Conservation (phyloP, 1,284 basidiomycete species). For the Flammula alnicola region DNA sequence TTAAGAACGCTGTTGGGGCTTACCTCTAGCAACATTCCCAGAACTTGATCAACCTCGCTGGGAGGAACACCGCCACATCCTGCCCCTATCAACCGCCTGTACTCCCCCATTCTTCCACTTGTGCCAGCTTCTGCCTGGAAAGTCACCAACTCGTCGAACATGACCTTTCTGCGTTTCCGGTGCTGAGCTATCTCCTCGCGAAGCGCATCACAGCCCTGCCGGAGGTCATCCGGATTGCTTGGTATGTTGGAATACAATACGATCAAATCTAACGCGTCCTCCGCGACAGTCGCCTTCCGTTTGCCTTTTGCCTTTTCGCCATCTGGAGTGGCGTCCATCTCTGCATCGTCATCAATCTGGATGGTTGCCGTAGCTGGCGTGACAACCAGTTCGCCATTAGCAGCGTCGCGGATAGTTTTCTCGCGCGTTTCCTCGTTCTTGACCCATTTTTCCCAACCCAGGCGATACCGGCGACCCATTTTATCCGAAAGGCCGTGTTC, state of each 20-base stretch:
- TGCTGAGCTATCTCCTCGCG: conserved; percentile 69
- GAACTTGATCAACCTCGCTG: conserved; percentile 83
- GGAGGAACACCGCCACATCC: conserved; percentile 89
- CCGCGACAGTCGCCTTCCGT: conserved; percentile 50
- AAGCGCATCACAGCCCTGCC: conserved; percentile 62
- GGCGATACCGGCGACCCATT: conserved; percentile 79
- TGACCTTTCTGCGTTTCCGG: conserved; percentile 67
- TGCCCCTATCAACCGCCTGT: conserved; percentile 83
- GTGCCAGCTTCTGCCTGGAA: conserved; percentile 91
- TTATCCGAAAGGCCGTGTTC: conserved; percentile 73
- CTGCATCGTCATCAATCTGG: conserved; percentile 43
- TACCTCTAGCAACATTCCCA: conserved; percentile 85
- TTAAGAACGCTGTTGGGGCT: too few species aligned
- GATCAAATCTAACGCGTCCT: conserved; percentile 68
- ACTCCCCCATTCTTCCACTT: conserved; percentile 85
- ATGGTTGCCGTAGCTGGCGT: conserved; percentile 47
- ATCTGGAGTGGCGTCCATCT: conserved; percentile 33
- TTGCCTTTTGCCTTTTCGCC: conserved; percentile 49
- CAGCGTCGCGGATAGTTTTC: conserved; percentile 59
- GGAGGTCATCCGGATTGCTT: conserved; percentile 59
- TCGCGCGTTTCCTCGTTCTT: conserved; percentile 84
- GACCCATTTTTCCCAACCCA: conserved; percentile 95
- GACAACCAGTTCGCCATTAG: conserved; percentile 55
- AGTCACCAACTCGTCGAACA: conserved; percentile 77
- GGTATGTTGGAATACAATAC: conserved; percentile 62